Conservation (phyloP, 306 rosid species). For the Elaeagnus macrophylla region DNA sequence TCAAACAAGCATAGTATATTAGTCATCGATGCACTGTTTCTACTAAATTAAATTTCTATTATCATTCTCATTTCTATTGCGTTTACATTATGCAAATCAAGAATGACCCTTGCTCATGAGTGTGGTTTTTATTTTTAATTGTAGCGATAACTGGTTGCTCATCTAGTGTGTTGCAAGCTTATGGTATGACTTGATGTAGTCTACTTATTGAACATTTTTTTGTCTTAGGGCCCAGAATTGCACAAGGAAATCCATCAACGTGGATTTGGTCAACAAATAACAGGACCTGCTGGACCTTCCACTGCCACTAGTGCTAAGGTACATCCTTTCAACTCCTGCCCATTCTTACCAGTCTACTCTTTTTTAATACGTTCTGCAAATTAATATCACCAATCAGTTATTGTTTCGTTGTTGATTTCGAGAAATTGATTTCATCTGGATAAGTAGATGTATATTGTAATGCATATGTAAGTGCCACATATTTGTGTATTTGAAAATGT, state of each 20-base stretch:
- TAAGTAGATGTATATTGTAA: not conserved
- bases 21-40: too few species aligned
- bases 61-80: too few species aligned
- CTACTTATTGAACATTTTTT: conserved; percentile 8
- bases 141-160: not conserved
- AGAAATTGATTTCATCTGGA: not conserved
- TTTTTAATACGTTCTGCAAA: not conserved
- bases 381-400: not conserved
- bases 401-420: not conserved
- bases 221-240: conserved; percentile 55
- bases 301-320: conserved; percentile 62
- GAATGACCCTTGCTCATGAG: not conserved
- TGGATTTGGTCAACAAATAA: conserved; percentile 48
- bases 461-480: not conserved
- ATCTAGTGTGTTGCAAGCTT: not conserved
- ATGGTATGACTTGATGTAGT: not conserved
- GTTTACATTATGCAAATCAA: too few species aligned
- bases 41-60: too few species aligned
- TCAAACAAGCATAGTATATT: too few species aligned
- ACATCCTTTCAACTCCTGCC: conserved; percentile 2
- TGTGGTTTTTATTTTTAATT: not conserved
- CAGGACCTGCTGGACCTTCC: conserved; percentile 54
- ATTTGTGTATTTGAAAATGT: too few species aligned
- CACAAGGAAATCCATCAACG: conserved; percentile 54
- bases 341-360: conserved; percentile 1